Conservation (phyloP, 768 basidiomycete species). For the Kockovaella imperatae region DNA sequence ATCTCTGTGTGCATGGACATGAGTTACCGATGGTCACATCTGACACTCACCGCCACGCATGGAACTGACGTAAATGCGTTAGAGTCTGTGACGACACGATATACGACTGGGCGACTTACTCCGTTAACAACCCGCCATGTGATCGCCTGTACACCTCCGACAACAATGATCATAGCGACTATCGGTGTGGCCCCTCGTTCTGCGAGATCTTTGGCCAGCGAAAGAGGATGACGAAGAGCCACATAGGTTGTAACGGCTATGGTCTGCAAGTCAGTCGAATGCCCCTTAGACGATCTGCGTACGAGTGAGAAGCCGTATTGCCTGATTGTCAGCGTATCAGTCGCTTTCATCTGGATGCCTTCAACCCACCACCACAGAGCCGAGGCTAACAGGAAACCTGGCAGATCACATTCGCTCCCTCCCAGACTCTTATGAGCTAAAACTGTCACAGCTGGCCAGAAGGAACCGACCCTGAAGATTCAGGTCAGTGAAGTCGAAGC, state of each 20-base stretch:
- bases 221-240: slow-evolving; percentile 17
- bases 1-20: too few relatives aligned
- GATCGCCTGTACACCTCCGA: slow-evolving; percentile 8
- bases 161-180: not conserved
- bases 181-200: slow-evolving; percentile 3
- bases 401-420: slow-evolving; percentile 6
- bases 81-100: too few relatives aligned
- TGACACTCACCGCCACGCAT: slow-evolving; percentile 5
- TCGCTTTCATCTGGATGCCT: not conserved
- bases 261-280: not conserved
- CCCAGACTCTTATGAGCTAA: not conserved
- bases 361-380: slow-evolving; percentile 15
- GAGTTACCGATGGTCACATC: too few relatives aligned
- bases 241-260: slow-evolving; percentile 18
- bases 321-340: slow-evolving; percentile 5
- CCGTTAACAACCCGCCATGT: slow-evolving; percentile 7
- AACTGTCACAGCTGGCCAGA: slow-evolving; percentile 8
- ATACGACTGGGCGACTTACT: slow-evolving; percentile 5
- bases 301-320: slow-evolving; percentile 20
- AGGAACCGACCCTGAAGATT: not conserved
- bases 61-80: not conserved
- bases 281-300: not conserved
- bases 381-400: slow-evolving; percentile 10
- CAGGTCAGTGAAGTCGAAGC: not conserved
- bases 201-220: slow-evolving; percentile 1